Conservation (phyloP, 768 basidiomycete genomes). For the Clavulina sp. region DNA sequence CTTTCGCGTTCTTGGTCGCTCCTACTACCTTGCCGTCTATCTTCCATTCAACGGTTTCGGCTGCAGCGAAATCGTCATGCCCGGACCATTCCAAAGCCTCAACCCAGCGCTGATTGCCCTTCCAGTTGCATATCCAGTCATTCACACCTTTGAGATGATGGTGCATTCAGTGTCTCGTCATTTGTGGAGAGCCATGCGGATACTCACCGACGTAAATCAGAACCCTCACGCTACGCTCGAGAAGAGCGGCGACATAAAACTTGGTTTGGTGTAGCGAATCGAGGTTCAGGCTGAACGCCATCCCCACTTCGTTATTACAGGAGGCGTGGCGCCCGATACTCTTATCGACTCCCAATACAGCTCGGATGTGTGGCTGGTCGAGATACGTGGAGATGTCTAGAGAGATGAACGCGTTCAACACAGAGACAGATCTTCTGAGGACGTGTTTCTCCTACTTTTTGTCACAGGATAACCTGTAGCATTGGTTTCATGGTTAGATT, state of each 20-base stretch:
- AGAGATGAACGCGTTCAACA: neutral
- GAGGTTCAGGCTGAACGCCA: slow-evolving; percentile 34
- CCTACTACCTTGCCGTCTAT: slow-evolving; percentile 39
- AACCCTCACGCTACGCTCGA: slow-evolving; percentile 58
- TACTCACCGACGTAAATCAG: slow-evolving; percentile 44
- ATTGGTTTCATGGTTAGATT: neutral
- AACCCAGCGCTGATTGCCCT: slow-evolving; percentile 63
- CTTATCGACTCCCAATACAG: slow-evolving; percentile 38
- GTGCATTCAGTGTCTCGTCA: neutral
- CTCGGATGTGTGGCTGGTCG: slow-evolving; percentile 34
- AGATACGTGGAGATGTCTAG: slow-evolving; percentile 42
- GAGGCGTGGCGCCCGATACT: slow-evolving; percentile 33
- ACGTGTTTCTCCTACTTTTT: neutral
- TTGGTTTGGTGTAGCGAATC: slow-evolving; percentile 40
- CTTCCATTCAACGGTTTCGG: slow-evolving; percentile 34
- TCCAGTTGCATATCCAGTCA: slow-evolving; percentile 46
- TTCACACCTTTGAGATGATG: neutral
- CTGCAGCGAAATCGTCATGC: slow-evolving; percentile 28
- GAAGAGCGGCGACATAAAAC: slow-evolving; percentile 41
- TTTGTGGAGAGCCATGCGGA: neutral
- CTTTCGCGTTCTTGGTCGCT: slow-evolving; percentile 33
- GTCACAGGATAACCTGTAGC: neutral
- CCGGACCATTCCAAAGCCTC: slow-evolving; percentile 60
- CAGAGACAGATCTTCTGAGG: neutral
- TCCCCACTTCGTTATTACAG: slow-evolving; percentile 36